Evolutionary conservation across 1,139 yeast genomes (phyloP), one percentile per base, ranked within the genome.

Genomic region (Yamadazyma conglobata): DNA sequence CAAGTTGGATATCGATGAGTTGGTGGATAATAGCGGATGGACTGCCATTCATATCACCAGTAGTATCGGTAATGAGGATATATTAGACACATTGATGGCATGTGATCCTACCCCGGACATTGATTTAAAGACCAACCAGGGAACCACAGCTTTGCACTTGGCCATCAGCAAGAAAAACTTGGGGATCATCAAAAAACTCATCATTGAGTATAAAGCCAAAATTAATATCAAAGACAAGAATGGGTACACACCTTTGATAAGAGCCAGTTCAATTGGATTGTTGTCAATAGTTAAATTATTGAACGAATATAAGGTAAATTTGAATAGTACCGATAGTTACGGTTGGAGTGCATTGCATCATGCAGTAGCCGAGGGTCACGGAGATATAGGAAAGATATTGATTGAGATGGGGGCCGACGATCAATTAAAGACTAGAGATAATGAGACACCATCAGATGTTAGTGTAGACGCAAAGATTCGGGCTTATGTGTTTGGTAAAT

Each of bases 331-430:
- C 24, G 97, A 89, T 50, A 46, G 47, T 12, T 69, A 72, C 31
- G 94, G 95, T 0, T 86, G 93, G 89, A 84, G 95, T 0, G 79
- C 95, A 0, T 55, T 89, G 43, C 95, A 87, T 54, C 95, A 87
- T 54, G 96, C 97, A 0, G 59, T 84, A 33, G 91, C 96, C 0
- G 98, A 89, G 53, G 96, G 96, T 0, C 81, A 82, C 49, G 89
- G 81, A 2, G 96, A 86, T 36, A 75, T 77, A 6, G 95, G 85
- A 0, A 68, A 77, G 2, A 48, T 63, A 24, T 59, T 89, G 29
- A 76, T 79, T 5, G 65, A 69, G 27, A 61, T 68, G 17, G 93
- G 93, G 0, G 96, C 95, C 1, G 87, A 84, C 46, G 60, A 66
- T 3, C 52, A 55, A 3, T 39, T 68, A 5, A 64, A 56, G 28